These are phyloP conservation scores for Fomitopsis pinicola DNA, from an alignment of 1,284 basidiomycete species.

Conservation along the genomic window DNA sequence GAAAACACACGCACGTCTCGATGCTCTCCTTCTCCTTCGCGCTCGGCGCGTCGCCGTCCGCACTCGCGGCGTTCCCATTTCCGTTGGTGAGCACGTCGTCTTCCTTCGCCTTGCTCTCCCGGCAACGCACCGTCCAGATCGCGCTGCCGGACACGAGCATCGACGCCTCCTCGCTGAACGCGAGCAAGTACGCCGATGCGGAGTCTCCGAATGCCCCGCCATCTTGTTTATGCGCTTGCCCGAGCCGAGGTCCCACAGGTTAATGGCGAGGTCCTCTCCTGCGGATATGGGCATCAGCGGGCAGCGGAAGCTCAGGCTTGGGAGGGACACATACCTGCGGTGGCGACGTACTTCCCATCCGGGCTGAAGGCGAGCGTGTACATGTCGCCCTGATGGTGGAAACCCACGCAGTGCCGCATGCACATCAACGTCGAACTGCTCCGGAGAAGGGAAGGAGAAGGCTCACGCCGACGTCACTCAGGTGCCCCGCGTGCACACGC, in stretches of 20 bases:
- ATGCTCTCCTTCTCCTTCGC: slow-evolving; percentile 42
- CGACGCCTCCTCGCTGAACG: slow-evolving; percentile 89
- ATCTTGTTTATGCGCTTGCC: slow-evolving; percentile 95
- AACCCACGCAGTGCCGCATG: slow-evolving; percentile 78
- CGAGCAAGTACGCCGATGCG: slow-evolving; percentile 83
- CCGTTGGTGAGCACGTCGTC: slow-evolving; percentile 37
- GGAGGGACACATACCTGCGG: slow-evolving; percentile 56
- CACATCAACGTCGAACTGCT: background rate
- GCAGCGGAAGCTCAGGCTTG: too few relatives aligned
- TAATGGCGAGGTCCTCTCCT: slow-evolving; percentile 92
- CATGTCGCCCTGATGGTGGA: slow-evolving; percentile 94
- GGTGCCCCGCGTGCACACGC: slow-evolving; percentile 92
- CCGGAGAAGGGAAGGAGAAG: too few relatives aligned
- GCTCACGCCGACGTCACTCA: slow-evolving; percentile 95
- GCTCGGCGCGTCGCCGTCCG: slow-evolving; percentile 13
- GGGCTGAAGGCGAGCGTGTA: slow-evolving; percentile 88
- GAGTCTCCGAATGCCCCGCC: slow-evolving; percentile 72
- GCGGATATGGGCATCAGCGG: background rate
- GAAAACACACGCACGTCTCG: slow-evolving; percentile 52
- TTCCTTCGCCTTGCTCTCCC: slow-evolving; percentile 65
- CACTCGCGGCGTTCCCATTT: slow-evolving; percentile 13
- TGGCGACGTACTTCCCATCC: slow-evolving; percentile 92
- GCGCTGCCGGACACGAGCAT: slow-evolving; percentile 86
- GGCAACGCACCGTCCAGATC: slow-evolving; percentile 94
- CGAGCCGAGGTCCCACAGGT: slow-evolving; percentile 94